Conservation (phyloP, 805 yeast genomes). For the Priceomyces castillae region DNA sequence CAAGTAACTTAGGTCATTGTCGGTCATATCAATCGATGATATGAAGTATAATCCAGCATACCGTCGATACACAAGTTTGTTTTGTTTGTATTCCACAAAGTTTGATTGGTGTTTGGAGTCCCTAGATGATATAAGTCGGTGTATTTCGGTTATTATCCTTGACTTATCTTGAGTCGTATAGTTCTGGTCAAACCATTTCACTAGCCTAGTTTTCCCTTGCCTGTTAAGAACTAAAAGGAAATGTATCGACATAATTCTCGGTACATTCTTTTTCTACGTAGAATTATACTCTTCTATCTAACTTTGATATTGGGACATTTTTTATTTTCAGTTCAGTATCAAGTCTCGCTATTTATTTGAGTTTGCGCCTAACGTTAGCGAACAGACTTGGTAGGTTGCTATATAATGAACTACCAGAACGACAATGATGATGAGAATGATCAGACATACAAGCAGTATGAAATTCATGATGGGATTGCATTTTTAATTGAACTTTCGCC, state of each 20-base stretch:
- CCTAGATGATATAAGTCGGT: slow-evolving; percentile 73
- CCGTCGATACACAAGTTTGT: slow-evolving; percentile 76
- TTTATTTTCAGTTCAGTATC: no score
- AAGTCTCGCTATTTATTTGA: not conserved
- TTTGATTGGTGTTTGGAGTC: slow-evolving; percentile 83
- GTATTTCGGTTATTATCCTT: slow-evolving; percentile 58
- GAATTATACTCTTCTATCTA: not conserved
- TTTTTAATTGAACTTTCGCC: slow-evolving; percentile 62
- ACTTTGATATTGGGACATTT: not conserved
- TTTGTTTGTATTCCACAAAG: slow-evolving; percentile 60
- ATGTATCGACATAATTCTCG: slow-evolving; percentile 62
- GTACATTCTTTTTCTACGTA: not conserved
- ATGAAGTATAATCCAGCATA: slow-evolving; percentile 91
- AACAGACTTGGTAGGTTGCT: no score
- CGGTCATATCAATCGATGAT: slow-evolving; percentile 74
- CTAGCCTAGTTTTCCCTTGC: slow-evolving; percentile 88
- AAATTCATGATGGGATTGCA: slow-evolving; percentile 59
- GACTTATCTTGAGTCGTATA: slow-evolving; percentile 29
- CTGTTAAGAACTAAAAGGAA: slow-evolving; percentile 81
- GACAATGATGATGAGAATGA: slow-evolving; percentile 12
- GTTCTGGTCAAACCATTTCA: slow-evolving; percentile 63
- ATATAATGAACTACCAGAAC: slow-evolving; percentile 1
- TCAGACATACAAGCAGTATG: slow-evolving; percentile 34
- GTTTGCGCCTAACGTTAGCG: no score
- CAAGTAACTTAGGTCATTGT: slow-evolving; percentile 77